Conservation (phyloP, 257 asterid genomes). For the Nicotiana otophora region DNA sequence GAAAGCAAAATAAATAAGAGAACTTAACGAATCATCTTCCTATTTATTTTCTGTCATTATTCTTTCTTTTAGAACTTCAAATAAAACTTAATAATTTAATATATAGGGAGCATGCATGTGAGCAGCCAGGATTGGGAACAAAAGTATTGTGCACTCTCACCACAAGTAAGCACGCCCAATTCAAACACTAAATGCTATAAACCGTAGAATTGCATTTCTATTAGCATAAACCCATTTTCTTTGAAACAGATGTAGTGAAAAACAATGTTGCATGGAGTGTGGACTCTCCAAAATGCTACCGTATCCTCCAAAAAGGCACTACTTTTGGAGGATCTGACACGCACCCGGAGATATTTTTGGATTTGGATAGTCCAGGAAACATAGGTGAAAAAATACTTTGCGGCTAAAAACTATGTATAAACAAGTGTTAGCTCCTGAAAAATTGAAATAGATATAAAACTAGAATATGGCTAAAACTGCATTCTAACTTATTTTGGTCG, state of each 20-base stretch:
- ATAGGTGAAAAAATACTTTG: too few relatives aligned
- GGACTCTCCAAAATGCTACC: neutral
- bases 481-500: neutral
- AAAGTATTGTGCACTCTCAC: neutral
- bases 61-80: neutral
- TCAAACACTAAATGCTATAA: neutral
- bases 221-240: neutral
- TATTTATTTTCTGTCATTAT: neutral
- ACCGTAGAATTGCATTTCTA: neutral
- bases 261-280: neutral
- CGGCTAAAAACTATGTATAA: neutral
- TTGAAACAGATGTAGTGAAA: neutral
- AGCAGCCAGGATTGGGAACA: neutral
- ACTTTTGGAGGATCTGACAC: neutral
- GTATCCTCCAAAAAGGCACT: neutral
- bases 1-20: neutral
- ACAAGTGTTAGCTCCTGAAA: neutral
- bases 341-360: too few relatives aligned
- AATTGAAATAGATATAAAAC: neutral
- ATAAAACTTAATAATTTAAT: neutral
- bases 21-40: neutral
- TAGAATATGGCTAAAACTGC: neutral
- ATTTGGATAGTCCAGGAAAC: too few relatives aligned
- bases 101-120: neutral
- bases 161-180: neutral